phyloP scores from a whole-genome alignment of 2,329 filamentous ascomycete genomes.

The Parastagonospora nodorum region DNA sequence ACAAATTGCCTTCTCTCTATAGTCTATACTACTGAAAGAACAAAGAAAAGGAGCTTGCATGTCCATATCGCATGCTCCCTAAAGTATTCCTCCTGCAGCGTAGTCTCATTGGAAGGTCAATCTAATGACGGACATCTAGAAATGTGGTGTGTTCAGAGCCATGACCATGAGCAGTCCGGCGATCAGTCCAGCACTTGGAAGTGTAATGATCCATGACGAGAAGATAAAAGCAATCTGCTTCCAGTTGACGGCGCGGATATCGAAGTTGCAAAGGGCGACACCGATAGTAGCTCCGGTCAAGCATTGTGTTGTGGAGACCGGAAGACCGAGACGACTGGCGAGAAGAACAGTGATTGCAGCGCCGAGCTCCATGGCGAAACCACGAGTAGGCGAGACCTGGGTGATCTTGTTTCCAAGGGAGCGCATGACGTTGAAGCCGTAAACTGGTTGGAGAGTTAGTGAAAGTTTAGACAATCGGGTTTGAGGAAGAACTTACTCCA shows the following conservation, averaged over 20 bases:
- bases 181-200: conserved; percentile 39
- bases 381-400: conserved; percentile 63
- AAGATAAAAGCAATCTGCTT: conserved; percentile 69
- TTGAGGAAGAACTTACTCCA: conserved; percentile 40
- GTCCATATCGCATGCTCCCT: too few species aligned
- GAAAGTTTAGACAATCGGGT: conserved; percentile 60
- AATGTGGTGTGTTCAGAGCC: conserved; percentile 47
- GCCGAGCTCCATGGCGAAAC: conserved; percentile 76
- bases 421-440: conserved; percentile 58
- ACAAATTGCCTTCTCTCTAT: too few species aligned
- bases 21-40: too few species aligned
- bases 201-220: conserved; percentile 63
- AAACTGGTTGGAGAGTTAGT: conserved; percentile 67
- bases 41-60: too few species aligned
- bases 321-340: conserved; percentile 73
- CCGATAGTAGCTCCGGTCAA: conserved; percentile 78
- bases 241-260: conserved; percentile 70
- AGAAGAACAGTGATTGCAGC: conserved; percentile 75
- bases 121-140: conserved; percentile 8
- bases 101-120: too few species aligned
- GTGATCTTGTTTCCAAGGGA: conserved; percentile 71
- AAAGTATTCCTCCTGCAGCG: too few species aligned
- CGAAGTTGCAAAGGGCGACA: conserved; percentile 75
- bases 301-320: conserved; percentile 69
- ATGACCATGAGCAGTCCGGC: conserved; percentile 44